These are phyloP conservation scores for Phyllosticta paracitricarpa DNA, from an alignment of 2,329 filamentous ascomycete genomes.

Conservation along the genomic window DNA sequence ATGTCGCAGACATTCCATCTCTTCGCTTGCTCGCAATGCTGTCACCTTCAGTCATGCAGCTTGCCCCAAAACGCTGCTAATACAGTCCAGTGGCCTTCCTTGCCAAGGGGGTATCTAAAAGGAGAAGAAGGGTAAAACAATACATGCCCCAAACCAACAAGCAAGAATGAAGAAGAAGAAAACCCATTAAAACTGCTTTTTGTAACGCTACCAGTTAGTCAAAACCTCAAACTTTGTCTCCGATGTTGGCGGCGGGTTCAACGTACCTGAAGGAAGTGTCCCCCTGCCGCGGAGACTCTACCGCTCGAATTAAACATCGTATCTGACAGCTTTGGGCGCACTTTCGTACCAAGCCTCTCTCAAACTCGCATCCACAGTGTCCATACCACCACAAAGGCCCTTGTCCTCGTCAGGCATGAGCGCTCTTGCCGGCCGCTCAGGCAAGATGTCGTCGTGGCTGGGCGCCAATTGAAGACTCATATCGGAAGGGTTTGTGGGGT, in stretches of 20 bases:
- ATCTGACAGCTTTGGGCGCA: not conserved
- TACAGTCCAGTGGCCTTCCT: too few species aligned
- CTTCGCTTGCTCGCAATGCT: too few species aligned
- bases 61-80: too few species aligned
- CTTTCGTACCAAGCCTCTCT: not conserved
- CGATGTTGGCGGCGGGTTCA: too few species aligned
- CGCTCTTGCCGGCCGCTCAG: not conserved
- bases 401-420: not conserved
- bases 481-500: not conserved
- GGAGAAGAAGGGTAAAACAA: too few species aligned
- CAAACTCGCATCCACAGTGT: not conserved
- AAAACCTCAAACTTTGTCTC: too few species aligned
- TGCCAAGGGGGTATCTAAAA: too few species aligned
- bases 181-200: too few species aligned
- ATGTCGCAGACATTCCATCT: too few species aligned
- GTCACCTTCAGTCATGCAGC: too few species aligned
- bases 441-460: not conserved
- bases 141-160: not conserved
- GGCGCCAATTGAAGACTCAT: not conserved
- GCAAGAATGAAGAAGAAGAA: not conserved
- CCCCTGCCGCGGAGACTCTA: not conserved
- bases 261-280: not conserved
- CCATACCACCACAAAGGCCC: not conserved
- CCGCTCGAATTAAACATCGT: not conserved
- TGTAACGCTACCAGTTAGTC: too few species aligned